Base-by-base conservation (phyloP, 2,329 filamentous ascomycete species). In the Ascochyta koolunga region DNA sequence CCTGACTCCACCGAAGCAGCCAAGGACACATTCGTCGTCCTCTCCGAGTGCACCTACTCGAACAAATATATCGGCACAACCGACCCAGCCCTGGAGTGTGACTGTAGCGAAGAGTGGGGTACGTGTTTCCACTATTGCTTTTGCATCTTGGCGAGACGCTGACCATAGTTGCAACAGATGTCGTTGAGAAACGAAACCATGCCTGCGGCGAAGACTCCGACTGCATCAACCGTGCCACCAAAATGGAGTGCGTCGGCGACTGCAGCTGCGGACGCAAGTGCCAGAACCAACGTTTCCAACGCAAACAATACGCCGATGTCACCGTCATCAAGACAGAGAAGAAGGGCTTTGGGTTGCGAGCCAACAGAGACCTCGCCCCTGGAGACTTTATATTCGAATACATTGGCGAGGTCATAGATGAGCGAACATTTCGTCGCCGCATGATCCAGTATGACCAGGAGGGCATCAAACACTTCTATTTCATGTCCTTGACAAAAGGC, bases 381-480 rank as follows among this genome's bases (percentile, higher is more conserved):
- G 87, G 96, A 71, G 91, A 97, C 71, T 96, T 99, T 72, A 91
- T 99, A 65, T 98, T 91, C 73, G 95, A 99, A 78, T 99, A 99
- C 75, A 93, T 99, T 66, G 95, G 95, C 66, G 95, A 99, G 77
- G 95, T 98, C 65, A 97, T 99, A 73, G 93, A 96, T 67, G 93
- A 99, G 77, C 83, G 86, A 25, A 89, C 89, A 10, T 98, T 98
- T 71, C 89, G 92, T 50, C 86, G 87, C 54, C 91, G 95, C 58
- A 97, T 96, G 87, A 80, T 91, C 33, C 89, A 96, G 69, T 99
- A 99, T 76, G 92, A 97, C 71, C 85, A 95, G 41, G 91, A 98
- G 74, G 93, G 93, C 57, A 97, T 99, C 82, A 96, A 96, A 76
- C 95, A 99, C 77, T 99, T 99, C 76, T 99, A 99, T 78, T 99